Evolutionary conservation across 257 asterid species (phyloP).

Genomic region (Solanum piurae): DNA sequence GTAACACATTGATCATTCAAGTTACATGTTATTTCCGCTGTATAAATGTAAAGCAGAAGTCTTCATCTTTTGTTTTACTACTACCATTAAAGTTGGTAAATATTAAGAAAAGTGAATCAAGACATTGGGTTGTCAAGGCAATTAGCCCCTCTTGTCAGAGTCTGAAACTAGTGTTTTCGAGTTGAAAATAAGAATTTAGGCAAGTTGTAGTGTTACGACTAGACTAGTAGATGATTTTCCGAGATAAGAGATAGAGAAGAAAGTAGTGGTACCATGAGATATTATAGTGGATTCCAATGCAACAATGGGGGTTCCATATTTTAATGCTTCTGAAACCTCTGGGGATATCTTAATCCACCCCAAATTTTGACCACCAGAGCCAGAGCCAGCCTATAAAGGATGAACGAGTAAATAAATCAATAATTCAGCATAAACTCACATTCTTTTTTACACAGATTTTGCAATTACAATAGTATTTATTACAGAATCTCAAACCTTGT

Average conservation of each 20-base stretch:
- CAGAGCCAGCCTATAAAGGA: background rate
- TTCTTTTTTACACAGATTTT: too few relatives aligned
- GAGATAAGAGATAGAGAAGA: too few relatives aligned
- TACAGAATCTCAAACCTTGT: background rate
- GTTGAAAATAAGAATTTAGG: too few relatives aligned
- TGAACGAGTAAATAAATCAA: background rate
- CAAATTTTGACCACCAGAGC: background rate
- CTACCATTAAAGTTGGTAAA: background rate
- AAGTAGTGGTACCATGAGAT: constrained; percentile 53
- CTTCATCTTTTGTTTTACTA: background rate
- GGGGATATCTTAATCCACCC: constrained; percentile 40
- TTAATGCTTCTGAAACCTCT: constrained; percentile 80
- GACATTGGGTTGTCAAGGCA: background rate
- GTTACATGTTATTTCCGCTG: background rate
- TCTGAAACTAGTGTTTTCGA: too few relatives aligned
- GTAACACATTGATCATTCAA: background rate
- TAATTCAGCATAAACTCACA: background rate
- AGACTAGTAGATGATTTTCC: background rate
- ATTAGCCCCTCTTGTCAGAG: too few relatives aligned
- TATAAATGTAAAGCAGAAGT: background rate
- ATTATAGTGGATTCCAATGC: constrained; percentile 96
- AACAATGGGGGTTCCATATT: constrained; percentile 63
- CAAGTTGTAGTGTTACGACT: background rate
- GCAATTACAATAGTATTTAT: background rate
- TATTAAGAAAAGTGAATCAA: background rate